Percentiles rank a stretch among this genome's conserved stretches.
Evolutionary conservation across 129 eudicot genomes (phyloP).

Genomic region (Helianthus tuberosus): DNA sequence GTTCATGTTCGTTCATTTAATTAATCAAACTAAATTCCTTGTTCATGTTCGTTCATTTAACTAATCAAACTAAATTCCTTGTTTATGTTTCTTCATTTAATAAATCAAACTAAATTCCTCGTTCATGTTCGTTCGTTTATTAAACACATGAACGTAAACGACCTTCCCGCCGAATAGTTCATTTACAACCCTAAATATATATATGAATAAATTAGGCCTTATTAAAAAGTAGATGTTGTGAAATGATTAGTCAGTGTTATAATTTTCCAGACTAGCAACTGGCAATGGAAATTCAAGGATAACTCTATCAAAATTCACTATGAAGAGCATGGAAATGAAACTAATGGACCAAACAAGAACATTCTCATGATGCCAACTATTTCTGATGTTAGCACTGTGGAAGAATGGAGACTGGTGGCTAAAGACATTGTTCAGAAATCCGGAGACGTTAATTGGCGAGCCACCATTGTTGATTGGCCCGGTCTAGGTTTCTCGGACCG

Average conservation of each 20-base stretch:
- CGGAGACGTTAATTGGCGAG: constrained; percentile 61
- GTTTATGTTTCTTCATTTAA: too few species aligned
- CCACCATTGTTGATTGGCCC: constrained; percentile 94
- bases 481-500: constrained; percentile 92
- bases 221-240: neutral
- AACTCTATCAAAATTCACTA: constrained; percentile 66
- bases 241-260: neutral
- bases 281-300: constrained; percentile 84
- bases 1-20: too few species aligned
- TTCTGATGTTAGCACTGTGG: constrained; percentile 97
- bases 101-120: too few species aligned
- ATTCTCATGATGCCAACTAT: constrained; percentile 88
- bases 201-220: neutral
- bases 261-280: constrained; percentile 46
- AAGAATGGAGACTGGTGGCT: constrained; percentile 92
- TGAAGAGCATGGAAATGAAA: constrained; percentile 60
- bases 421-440: constrained; percentile 55
- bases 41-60: too few species aligned
- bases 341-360: constrained; percentile 53
- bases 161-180: too few species aligned
- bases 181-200: too few species aligned
- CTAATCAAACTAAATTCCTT: too few species aligned
- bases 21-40: too few species aligned
- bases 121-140: too few species aligned
- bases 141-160: too few species aligned